Base-by-base conservation (phyloP, 2,329 filamentous ascomycete species). In the Trichoderma sp. region DNA sequence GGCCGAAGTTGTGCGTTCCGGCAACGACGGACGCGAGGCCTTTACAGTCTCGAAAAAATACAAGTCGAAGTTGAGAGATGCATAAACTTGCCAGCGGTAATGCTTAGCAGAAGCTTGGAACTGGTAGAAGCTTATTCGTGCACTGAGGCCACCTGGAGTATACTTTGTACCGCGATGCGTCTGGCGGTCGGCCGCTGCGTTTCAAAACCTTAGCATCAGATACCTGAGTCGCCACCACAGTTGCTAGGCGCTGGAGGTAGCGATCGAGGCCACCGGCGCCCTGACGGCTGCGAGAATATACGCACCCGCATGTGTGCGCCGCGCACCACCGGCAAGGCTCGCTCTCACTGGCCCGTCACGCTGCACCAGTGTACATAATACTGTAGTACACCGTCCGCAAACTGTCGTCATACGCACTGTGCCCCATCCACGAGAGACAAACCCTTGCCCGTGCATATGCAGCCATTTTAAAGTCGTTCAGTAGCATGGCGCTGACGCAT, bases 401-500 rank as follows among this genome's bases (percentile, higher is more conserved):
- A 2, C 9, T 6, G 6, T 14, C 5, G 4, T 5, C 6, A 18
- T 35, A 29, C 41, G 14, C 71, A 73, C 71, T 53, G 71, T 56
- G 14, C 3, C 7, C 16, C 24, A n/a, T n/a, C 35, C 21, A 1
- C 6, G 1, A 38, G 60, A 38, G 71, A 56, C 71, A 38, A 56
- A 64, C 60, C 71, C 60, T 65, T 73, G 71, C 45, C 71, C 50
- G 45, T 65, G 71, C 71, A 73, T 73, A 73, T 73, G 71, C 71
- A 73, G 59, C 71, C 71, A 65, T 64, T 73, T 56, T 73, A 73
- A 73, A 73, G 71, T 73, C 69, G 21, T 64, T 71, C 56, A 45
- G 18, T 12, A 53, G 38, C 41, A 11, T 35, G n/a, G 64, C 60
- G 29, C 41, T 65, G 71, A 56, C 41, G 41, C 69, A 35, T 53